These are phyloP conservation scores for Vaccinium darrowii DNA, from an alignment of 148 eudicot species.

Conservation along the genomic window DNA sequence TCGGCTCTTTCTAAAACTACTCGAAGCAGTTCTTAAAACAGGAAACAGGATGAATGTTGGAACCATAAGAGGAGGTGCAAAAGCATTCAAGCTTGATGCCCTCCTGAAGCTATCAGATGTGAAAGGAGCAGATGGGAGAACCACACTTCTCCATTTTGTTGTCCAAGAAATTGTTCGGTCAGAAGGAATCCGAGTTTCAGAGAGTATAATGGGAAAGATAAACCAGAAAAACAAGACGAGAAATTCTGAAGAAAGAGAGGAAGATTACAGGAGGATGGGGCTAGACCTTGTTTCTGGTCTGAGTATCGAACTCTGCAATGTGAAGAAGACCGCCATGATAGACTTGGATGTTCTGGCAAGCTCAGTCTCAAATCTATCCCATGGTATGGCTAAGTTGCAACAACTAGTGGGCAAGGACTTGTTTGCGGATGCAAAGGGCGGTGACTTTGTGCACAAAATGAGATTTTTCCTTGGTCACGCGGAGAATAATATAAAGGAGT, in stretches of 20 bases:
- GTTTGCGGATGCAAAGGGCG: slow-evolving; percentile 28
- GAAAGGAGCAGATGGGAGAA: slow-evolving; percentile 93
- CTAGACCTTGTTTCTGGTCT: slow-evolving; percentile 91
- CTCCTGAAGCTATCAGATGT: slow-evolving; percentile 96
- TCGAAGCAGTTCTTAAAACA: slow-evolving; percentile 95
- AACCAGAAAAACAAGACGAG: slow-evolving; percentile 40
- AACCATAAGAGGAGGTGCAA: slow-evolving; percentile 96
- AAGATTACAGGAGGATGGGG: slow-evolving; percentile 84
- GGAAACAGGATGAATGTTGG: slow-evolving; percentile 98
- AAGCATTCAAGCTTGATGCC: slow-evolving; percentile 93
- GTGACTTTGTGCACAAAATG: slow-evolving; percentile 57
- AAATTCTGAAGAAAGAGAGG: slow-evolving; percentile 65
- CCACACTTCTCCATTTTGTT: slow-evolving; percentile 89
- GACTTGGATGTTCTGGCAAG: slow-evolving; percentile 88
- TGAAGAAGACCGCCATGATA: slow-evolving; percentile 85
- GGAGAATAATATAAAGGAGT: slow-evolving; percentile 55
- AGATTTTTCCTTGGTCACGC: slow-evolving; percentile 56
- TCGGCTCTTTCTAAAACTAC: slow-evolving; percentile 79
- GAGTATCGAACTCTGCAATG: slow-evolving; percentile 81
- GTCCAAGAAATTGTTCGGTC: slow-evolving; percentile 87
- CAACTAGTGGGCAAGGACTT: slow-evolving; percentile 42
- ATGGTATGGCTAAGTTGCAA: slow-evolving; percentile 60
- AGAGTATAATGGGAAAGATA: slow-evolving; percentile 94
- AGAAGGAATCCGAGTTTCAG: slow-evolving; percentile 75
- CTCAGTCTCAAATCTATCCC: slow-evolving; percentile 78